A percentile compares a stretch with the other conserved stretches of the same genome.
Evolutionary conservation across 129 eudicot genomes (phyloP).

Genomic region (Daucus carota): DH1_v3.0 NC_030384.2:24549001-24549500

Average conservation of each 20-base stretch:
- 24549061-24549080: too few species aligned
- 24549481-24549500: slow-evolving; percentile 79
- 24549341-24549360: slow-evolving; percentile 78
- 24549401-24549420: slow-evolving; percentile 95
- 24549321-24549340: slow-evolving; percentile 71
- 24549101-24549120: too few species aligned
- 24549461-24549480: slow-evolving; percentile 57
- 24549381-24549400: slow-evolving; percentile 59
- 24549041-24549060: too few species aligned
- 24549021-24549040: not conserved
- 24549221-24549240: slow-evolving; percentile 96
- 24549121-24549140: not conserved
- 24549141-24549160: not conserved
- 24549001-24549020: not conserved
- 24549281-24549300: slow-evolving; percentile 72
- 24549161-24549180: not conserved
- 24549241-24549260: slow-evolving; percentile 68
- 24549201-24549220: slow-evolving; percentile 81
- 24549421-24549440: slow-evolving; percentile 86
- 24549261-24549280: slow-evolving; percentile 95
- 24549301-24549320: slow-evolving; percentile 66
- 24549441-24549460: slow-evolving; percentile 56
- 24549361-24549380: slow-evolving; percentile 78
- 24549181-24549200: slow-evolving; percentile 52
- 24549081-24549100: too few species aligned